Conservation (phyloP, 192 early-diverging fungal genomes). For the Irineochytrium annulatum region DNA sequence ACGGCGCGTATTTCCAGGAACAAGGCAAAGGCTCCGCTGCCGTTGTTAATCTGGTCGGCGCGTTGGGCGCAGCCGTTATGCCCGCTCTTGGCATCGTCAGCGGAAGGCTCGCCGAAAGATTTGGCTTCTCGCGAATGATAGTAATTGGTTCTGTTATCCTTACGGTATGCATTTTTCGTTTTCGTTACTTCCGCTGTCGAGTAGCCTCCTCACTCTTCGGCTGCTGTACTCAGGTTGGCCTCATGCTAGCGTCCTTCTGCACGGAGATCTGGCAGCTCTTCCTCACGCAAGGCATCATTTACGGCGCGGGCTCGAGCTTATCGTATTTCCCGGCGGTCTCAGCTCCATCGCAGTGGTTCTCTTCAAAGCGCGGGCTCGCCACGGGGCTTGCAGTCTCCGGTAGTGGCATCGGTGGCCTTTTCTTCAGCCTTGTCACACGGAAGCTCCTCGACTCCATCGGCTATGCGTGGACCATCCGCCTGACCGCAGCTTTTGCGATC, state of each 20-base stretch:
- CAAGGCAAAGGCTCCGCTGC: neutral
- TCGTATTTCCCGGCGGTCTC: constrained; percentile 62
- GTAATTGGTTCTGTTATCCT: constrained; percentile 44
- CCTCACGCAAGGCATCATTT: constrained; percentile 68
- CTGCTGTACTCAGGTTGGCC: too few species aligned
- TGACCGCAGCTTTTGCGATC: constrained; percentile 54
- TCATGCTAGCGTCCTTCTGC: constrained; percentile 22
- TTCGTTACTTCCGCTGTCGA: too few species aligned
- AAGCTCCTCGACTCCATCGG: constrained; percentile 57
- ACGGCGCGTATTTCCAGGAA: constrained; percentile 27
- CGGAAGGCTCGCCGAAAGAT: constrained; percentile 33
- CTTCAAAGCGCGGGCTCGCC: constrained; percentile 60
- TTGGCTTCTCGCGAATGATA: constrained; percentile 48
- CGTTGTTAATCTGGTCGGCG: constrained; percentile 32
- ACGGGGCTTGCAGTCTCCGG: constrained; percentile 71
- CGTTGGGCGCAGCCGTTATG: constrained; percentile 22
- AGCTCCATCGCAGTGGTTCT: constrained; percentile 69
- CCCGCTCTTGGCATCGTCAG: constrained; percentile 26
- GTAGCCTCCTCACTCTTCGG: too few species aligned
- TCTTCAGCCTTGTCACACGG: constrained; percentile 55
- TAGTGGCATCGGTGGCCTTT: constrained; percentile 68
- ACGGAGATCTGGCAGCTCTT: constrained; percentile 66
- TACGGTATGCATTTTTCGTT: too few species aligned
- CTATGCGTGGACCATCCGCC: constrained; percentile 61
- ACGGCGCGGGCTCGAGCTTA: constrained; percentile 67